A percentile compares a stretch with the other conserved stretches of the same genome.
phyloP scores from a whole-genome alignment of 805 yeast species.

The Candida verbasci region DNA sequence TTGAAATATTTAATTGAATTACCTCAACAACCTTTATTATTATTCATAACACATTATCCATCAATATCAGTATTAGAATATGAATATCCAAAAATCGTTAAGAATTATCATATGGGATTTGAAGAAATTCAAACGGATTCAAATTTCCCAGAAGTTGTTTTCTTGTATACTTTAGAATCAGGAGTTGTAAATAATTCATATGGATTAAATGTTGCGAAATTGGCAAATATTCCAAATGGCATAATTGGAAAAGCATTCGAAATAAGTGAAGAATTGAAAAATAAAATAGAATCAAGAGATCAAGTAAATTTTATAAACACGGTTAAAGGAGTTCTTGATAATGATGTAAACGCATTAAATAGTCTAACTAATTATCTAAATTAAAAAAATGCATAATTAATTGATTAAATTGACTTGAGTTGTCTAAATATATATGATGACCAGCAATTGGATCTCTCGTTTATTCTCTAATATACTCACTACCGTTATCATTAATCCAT shows the following conservation, averaged over 20 bases:
- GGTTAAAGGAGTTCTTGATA: not conserved
- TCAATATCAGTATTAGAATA: slow-evolving; percentile 50
- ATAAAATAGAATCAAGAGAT: slow-evolving; percentile 18
- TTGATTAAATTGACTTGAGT: too few species aligned
- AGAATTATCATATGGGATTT: slow-evolving; percentile 72
- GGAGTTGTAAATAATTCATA: slow-evolving; percentile 56
- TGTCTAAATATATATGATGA: too few species aligned
- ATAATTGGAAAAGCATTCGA: slow-evolving; percentile 43
- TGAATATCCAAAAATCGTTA: slow-evolving; percentile 35
- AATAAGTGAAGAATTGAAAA: slow-evolving; percentile 30
- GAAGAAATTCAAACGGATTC: slow-evolving; percentile 28
- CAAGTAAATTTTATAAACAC: not conserved
- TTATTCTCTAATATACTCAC: too few species aligned
- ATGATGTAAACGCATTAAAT: not conserved
- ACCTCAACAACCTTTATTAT: slow-evolving; percentile 45
- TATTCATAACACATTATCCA: slow-evolving; percentile 86
- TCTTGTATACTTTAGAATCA: slow-evolving; percentile 30
- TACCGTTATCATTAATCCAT: not conserved
- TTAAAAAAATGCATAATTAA: too few species aligned
- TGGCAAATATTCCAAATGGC: slow-evolving; percentile 56
- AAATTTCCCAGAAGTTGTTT: slow-evolving; percentile 35
- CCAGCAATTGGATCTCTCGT: too few species aligned
- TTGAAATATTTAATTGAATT: slow-evolving; percentile 50
- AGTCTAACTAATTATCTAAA: too few species aligned
- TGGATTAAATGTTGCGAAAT: slow-evolving; percentile 80